phyloP scores from a whole-genome alignment of 176 grass and related monocot species.

The Oropetium thomaeum region DNA sequence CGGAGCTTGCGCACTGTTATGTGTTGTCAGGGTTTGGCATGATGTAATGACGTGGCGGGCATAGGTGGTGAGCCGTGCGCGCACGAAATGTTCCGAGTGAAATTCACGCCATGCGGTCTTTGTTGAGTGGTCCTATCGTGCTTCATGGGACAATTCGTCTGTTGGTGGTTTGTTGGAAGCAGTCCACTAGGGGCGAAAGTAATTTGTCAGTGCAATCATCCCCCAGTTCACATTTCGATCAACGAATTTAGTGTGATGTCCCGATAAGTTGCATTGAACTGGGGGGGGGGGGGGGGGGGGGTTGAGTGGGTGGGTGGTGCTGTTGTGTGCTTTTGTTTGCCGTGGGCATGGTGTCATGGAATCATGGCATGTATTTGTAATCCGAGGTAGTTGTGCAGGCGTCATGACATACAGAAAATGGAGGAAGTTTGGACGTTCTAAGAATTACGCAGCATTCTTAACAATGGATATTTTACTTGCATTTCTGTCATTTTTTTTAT shows the following conservation, averaged over 20 bases:
- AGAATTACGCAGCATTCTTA: background rate
- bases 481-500: background rate
- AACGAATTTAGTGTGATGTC: background rate
- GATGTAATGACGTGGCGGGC: background rate
- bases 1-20: background rate
- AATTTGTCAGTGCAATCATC: background rate
- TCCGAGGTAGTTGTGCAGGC: background rate
- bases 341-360: background rate
- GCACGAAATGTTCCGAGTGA: background rate
- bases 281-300: background rate
- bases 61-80: background rate
- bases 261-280: constrained; percentile 11
- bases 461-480: background rate
- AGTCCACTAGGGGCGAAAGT: background rate
- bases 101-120: background rate
- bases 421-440: background rate
- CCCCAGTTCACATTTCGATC: background rate
- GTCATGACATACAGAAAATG: background rate
- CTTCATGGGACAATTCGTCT: background rate
- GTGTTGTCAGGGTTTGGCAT: background rate
- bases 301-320: too few relatives aligned
- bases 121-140: background rate
- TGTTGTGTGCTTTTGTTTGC: constrained; percentile 3
- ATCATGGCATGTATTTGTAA: background rate
- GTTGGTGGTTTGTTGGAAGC: background rate